Evolutionary conservation across 2,329 filamentous ascomycete species (phyloP).

Genomic region (Exophiala mesophila): DNA sequence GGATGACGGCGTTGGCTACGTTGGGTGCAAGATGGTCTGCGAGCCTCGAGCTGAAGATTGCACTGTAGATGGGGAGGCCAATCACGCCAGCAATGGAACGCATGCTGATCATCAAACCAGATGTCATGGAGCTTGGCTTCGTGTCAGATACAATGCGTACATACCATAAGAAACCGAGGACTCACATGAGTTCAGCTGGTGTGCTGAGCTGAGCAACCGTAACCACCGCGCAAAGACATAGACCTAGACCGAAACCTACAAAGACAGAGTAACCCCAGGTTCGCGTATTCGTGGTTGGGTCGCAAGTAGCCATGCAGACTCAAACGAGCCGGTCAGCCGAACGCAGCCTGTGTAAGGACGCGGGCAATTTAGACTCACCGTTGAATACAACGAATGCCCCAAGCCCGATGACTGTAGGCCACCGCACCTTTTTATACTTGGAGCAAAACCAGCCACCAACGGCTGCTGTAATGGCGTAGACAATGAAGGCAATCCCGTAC

Average conservation of each 20-base stretch:
- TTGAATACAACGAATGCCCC: neutral
- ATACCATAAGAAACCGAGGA: neutral
- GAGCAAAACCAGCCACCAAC: neutral
- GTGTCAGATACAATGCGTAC: neutral
- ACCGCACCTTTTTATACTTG: slow-evolving; percentile 7
- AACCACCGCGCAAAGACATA: slow-evolving; percentile 10
- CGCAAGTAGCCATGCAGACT: slow-evolving; percentile 12
- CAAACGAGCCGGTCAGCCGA: too few relatives aligned
- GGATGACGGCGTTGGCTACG: slow-evolving; percentile 11
- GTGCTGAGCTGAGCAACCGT: slow-evolving; percentile 15
- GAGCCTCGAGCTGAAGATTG: slow-evolving; percentile 13
- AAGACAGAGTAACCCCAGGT: slow-evolving; percentile 15
- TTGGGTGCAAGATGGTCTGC: slow-evolving; percentile 1
- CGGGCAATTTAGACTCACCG: neutral
- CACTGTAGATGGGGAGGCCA: slow-evolving; percentile 14
- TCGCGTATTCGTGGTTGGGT: slow-evolving; percentile 6
- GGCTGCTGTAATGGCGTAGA: neutral
- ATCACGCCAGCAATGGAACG: slow-evolving; percentile 10
- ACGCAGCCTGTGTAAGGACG: too few relatives aligned
- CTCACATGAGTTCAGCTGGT: slow-evolving; percentile 13
- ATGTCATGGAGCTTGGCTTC: slow-evolving; percentile 10
- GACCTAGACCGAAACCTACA: slow-evolving; percentile 11
- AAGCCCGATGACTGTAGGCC: slow-evolving; percentile 3
- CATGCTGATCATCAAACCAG: slow-evolving; percentile 10
- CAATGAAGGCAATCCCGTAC: slow-evolving; percentile 4